Evolutionary conservation across 2,329 filamentous ascomycete genomes (phyloP).

Genomic region (Alternaria sp.): DNA sequence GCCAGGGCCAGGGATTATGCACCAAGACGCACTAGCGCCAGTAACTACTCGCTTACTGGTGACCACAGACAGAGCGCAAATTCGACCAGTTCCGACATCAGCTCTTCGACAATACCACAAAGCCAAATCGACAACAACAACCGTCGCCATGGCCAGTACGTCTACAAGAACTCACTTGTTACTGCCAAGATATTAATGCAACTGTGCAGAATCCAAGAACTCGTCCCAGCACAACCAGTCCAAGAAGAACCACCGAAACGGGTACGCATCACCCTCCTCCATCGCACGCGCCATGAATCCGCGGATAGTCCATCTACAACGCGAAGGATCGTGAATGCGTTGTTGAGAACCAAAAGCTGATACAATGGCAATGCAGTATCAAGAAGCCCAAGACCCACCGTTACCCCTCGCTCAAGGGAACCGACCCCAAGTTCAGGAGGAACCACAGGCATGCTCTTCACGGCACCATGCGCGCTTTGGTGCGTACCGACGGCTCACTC

Average conservation of each 20-base stretch:
- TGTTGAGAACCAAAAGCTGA: constrained; percentile 28
- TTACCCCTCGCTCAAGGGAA: constrained; percentile 98
- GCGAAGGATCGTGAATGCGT: background rate
- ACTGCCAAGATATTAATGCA: constrained; percentile 22
- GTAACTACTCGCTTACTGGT: constrained; percentile 20
- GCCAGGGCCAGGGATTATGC: background rate
- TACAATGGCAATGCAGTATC: constrained; percentile 71
- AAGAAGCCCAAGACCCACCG: constrained; percentile 99
- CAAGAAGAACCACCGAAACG: constrained; percentile 99
- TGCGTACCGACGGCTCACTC: constrained; percentile 61
- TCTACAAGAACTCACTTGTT: constrained; percentile 39
- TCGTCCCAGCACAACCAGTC: constrained; percentile 99
- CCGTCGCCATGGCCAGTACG: constrained; percentile 76
- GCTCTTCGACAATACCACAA: constrained; percentile 41
- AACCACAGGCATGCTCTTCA: constrained; percentile 99
- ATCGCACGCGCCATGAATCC: constrained; percentile 20
- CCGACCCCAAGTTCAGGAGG: constrained; percentile 99
- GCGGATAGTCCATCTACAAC: background rate
- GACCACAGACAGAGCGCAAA: constrained; percentile 15
- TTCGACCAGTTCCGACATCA: constrained; percentile 13
- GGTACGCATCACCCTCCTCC: constrained; percentile 68
- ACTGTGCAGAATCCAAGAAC: constrained; percentile 92
- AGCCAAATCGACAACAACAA: constrained; percentile 47
- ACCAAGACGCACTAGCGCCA: constrained; percentile 18
- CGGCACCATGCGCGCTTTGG: constrained; percentile 97